These are phyloP conservation scores for Claviceps maximensis DNA, from an alignment of 2,329 filamentous ascomycete genomes.

Conservation along the genomic window DNA sequence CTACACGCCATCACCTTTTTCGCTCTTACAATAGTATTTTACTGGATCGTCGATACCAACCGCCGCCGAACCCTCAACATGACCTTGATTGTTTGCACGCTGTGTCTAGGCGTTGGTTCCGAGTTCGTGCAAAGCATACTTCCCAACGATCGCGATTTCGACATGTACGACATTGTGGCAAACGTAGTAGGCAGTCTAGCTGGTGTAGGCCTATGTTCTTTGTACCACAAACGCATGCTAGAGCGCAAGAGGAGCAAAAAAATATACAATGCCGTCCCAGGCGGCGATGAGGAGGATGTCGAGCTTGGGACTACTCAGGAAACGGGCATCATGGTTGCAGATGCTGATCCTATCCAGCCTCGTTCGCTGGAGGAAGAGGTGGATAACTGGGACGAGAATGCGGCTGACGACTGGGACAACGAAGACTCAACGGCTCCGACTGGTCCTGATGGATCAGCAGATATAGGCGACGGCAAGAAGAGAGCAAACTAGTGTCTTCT, in stretches of 20 bases:
- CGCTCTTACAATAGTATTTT: constrained; percentile 73
- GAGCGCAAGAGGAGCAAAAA: constrained; percentile 68
- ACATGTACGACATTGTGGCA: constrained; percentile 74
- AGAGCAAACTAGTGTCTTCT: constrained; percentile 16
- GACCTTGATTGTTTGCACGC: constrained; percentile 68
- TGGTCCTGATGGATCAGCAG: constrained; percentile 11
- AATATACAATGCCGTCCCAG: constrained; percentile 57
- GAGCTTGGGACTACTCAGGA: constrained; percentile 67
- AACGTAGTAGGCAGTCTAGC: constrained; percentile 69
- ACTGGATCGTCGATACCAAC: constrained; percentile 91
- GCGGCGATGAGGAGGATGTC: constrained; percentile 51
- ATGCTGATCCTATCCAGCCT: constrained; percentile 13
- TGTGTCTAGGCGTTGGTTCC: constrained; percentile 55
- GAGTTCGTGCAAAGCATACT: constrained; percentile 65
- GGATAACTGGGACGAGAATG: constrained; percentile 90
- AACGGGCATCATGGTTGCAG: constrained; percentile 41
- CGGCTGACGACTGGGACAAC: constrained; percentile 44
- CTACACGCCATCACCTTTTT: constrained; percentile 86
- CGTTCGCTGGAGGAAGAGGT: constrained; percentile 61
- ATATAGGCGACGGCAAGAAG: constrained; percentile 20
- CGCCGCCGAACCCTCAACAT: constrained; percentile 75
- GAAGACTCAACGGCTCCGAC: constrained; percentile 18
- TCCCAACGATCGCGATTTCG: constrained; percentile 57
- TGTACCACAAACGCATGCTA: constrained; percentile 94
- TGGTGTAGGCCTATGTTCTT: constrained; percentile 62